A percentile compares a stretch with the other conserved stretches of the same genome.
phyloP scores from a whole-genome alignment of 768 basidiomycete species.

The Rhizopogon salebrosus region DNA sequence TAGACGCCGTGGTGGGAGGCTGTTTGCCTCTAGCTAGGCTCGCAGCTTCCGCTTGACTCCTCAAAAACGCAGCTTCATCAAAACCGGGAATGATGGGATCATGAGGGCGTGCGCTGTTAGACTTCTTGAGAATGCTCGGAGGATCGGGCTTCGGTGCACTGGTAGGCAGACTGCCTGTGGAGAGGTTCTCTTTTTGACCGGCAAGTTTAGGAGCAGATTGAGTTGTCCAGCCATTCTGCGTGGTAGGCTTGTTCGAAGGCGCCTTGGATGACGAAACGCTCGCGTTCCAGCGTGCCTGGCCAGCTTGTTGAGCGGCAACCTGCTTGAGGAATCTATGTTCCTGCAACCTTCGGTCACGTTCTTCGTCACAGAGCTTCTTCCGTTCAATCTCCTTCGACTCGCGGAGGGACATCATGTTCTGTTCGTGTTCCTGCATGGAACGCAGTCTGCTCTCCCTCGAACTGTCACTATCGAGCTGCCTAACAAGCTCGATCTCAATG shows the following conservation, averaged over 20 bases:
- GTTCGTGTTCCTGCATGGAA: constrained; percentile 26
- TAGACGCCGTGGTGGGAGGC: constrained; percentile 1
- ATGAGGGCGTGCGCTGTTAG: constrained; percentile 19
- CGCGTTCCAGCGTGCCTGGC: constrained; percentile 6
- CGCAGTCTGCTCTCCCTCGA: constrained; percentile 25
- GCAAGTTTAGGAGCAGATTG: constrained; percentile 8
- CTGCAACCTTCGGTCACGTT: constrained; percentile 21
- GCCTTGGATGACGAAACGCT: constrained; percentile 11
- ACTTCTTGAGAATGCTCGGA: constrained; percentile 17
- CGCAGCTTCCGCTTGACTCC: not conserved
- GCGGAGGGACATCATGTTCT: constrained; percentile 27
- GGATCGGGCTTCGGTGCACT: constrained; percentile 17
- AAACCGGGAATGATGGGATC: constrained; percentile 23
- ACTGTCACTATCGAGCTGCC: constrained; percentile 19
- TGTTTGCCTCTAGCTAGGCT: not conserved
- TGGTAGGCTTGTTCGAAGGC: constrained; percentile 5
- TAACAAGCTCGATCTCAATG: constrained; percentile 26
- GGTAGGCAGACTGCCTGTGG: constrained; percentile 6
- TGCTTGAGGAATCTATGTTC: constrained; percentile 9
- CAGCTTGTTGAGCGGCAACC: constrained; percentile 14
- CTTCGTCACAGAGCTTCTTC: constrained; percentile 23
- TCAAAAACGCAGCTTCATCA: constrained; percentile 7
- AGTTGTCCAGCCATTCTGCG: constrained; percentile 6
- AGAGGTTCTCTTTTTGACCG: constrained; percentile 26
- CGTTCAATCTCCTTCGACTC: constrained; percentile 28